These are phyloP conservation scores for Yarrowia sp. DNA, from an alignment of 805 yeast genomes.

Conservation along the genomic window DNA sequence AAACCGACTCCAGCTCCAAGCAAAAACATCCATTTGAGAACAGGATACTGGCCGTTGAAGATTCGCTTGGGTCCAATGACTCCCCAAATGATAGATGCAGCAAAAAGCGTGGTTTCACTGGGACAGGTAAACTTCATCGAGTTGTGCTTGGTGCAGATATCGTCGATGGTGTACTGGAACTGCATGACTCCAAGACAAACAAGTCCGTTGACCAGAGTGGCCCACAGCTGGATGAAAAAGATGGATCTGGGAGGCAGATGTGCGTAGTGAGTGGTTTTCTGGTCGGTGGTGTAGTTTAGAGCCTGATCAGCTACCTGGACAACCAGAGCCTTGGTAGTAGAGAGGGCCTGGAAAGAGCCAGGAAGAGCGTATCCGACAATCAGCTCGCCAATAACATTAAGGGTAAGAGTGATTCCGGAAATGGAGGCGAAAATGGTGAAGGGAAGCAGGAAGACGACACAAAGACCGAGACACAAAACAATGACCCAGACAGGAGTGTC, in stretches of 20 bases:
- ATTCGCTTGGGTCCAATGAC: not conserved
- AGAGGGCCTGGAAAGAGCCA: not conserved
- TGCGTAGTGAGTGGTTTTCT: conserved; percentile 58
- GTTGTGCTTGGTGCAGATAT: not conserved
- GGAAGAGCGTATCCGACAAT: conserved; percentile 3
- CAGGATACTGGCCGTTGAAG: not conserved
- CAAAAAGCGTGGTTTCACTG: not conserved
- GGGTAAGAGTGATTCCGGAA: not conserved
- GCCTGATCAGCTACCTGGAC: conserved; percentile 44
- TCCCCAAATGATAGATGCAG: not conserved
- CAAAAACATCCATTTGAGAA: not conserved
- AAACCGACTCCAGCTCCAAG: not conserved
- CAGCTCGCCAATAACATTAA: not conserved
- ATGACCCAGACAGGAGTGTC: not conserved
- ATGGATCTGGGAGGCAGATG: conserved; percentile 50
- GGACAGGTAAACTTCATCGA: not conserved
- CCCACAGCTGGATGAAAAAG: not conserved
- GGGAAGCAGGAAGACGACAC: not conserved
- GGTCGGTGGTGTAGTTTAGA: conserved; percentile 51
- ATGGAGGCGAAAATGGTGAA: not conserved
- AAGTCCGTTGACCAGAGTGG: not conserved
- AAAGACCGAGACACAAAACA: not conserved
- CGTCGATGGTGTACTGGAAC: not conserved
- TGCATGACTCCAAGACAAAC: not conserved
- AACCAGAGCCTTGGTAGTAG: conserved; percentile 29